Evolutionary conservation across 2,329 filamentous ascomycete species (phyloP).

Genomic region (Epichloe glyceriae): DNA sequence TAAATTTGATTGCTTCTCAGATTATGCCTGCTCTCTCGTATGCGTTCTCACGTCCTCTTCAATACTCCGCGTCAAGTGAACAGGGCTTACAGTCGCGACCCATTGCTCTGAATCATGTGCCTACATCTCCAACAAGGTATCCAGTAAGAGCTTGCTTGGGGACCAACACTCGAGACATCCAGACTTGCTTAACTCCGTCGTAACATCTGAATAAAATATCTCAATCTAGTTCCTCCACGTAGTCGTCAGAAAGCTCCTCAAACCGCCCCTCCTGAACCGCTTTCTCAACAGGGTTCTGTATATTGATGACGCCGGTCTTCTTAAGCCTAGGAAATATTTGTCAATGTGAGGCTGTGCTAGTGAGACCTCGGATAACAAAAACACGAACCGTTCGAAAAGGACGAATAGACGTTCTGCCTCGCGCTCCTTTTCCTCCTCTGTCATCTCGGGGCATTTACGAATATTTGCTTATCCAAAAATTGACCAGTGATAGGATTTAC

Average conservation of each 20-base stretch:
- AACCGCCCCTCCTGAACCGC: slow-evolving; percentile 58
- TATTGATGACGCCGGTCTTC: slow-evolving; percentile 60
- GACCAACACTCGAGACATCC: no score
- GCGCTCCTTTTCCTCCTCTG: slow-evolving; percentile 76
- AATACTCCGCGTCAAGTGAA: no score
- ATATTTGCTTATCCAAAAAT: slow-evolving; percentile 53
- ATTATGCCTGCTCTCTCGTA: no score
- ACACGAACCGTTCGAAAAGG: slow-evolving; percentile 62
- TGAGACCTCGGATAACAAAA: slow-evolving; percentile 8
- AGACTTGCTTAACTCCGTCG: no score
- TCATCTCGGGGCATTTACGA: slow-evolving; percentile 58
- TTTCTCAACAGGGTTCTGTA: slow-evolving; percentile 65
- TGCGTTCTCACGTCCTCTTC: no score
- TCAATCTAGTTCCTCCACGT: slow-evolving; percentile 30
- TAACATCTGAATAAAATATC: neutral
- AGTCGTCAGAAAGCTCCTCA: slow-evolving; percentile 50
- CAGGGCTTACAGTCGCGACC: no score
- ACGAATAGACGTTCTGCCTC: slow-evolving; percentile 87
- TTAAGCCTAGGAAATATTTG: slow-evolving; percentile 35
- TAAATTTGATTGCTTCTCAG: no score
- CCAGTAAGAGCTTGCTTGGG: no score
- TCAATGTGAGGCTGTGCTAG: neutral
- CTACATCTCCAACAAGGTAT: no score
- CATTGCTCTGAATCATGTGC: no score
- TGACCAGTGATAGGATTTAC: slow-evolving; percentile 86